Percentiles rank a stretch among this genome's conserved stretches.
Conservation (phyloP, 2,329 filamentous ascomycete species). For the Kalmusia sp. region DNA sequence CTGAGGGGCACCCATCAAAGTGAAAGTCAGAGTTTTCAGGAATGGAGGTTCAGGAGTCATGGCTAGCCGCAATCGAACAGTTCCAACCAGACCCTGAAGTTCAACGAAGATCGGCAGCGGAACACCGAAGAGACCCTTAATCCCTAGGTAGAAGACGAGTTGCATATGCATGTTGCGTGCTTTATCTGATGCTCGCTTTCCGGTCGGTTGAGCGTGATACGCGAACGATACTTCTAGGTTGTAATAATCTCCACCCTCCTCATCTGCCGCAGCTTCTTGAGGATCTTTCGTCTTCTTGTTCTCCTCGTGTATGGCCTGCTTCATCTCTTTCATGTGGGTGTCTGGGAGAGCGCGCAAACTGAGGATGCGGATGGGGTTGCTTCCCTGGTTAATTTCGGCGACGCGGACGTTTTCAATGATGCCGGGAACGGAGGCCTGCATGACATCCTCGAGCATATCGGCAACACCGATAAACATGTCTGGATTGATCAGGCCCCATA, state of each 20-base stretch:
- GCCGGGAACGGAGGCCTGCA: conserved; percentile 92
- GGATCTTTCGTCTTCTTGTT: conserved; percentile 84
- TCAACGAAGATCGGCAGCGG: conserved; percentile 90
- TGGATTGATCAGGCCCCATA: conserved; percentile 93
- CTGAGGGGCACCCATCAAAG: conserved; percentile 91
- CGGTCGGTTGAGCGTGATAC: conserved; percentile 83
- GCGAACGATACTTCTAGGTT: conserved; percentile 90
- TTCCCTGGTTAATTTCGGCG: conserved; percentile 92
- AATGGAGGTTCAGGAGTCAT: conserved; percentile 92
- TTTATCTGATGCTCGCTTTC: conserved; percentile 75
- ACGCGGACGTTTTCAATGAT: conserved; percentile 95
- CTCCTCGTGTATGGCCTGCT: conserved; percentile 78
- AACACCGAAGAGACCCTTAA: conserved; percentile 87
- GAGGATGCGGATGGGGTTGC: conserved; percentile 86
- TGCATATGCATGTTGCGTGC: conserved; percentile 98
- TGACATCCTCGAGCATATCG: conserved; percentile 94
- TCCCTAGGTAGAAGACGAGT: conserved; percentile 88
- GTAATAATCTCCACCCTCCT: conserved; percentile 91
- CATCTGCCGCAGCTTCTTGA: conserved; percentile 84
- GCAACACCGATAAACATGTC: conserved; percentile 93
- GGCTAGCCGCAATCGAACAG: conserved; percentile 80
- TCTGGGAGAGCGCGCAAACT: conserved; percentile 88
- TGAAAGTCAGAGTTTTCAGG: conserved; percentile 89
- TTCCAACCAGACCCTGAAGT: conserved; percentile 88
- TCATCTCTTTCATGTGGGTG: conserved; percentile 79